These are phyloP conservation scores for Apiospora rasikravindrae DNA, from an alignment of 2,329 filamentous ascomycete genomes.

Conservation along the genomic window DNA sequence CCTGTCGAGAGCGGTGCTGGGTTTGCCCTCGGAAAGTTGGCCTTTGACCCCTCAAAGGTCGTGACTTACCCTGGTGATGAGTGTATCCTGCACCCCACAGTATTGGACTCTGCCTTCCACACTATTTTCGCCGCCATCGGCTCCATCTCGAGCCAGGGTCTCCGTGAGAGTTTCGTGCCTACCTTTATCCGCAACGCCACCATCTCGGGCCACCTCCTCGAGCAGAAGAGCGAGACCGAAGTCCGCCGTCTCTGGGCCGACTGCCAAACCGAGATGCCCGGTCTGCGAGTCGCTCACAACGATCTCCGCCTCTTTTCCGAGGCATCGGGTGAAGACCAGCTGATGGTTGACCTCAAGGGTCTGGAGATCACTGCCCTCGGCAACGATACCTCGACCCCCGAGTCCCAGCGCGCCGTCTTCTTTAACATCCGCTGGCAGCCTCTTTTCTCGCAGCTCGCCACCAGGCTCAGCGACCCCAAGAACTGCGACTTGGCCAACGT, in stretches of 20 bases:
- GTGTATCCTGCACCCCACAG: slow-evolving; percentile 30
- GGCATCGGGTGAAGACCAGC: too few relatives aligned
- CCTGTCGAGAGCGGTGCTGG: not conserved
- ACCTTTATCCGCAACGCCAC: not conserved
- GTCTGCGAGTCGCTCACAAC: not conserved
- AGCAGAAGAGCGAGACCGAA: not conserved
- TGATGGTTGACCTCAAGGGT: too few relatives aligned
- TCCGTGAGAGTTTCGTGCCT: not conserved
- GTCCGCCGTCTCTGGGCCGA: not conserved
- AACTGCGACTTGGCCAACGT: too few relatives aligned
- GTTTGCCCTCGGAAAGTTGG: not conserved
- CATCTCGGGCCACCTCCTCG: not conserved
- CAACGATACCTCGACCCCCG: too few relatives aligned
- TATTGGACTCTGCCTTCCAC: slow-evolving; percentile 38
- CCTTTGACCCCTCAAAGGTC: slow-evolving; percentile 21
- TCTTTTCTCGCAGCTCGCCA: too few relatives aligned
- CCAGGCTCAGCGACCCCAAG: too few relatives aligned
- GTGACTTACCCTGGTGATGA: slow-evolving; percentile 27
- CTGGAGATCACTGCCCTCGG: too few relatives aligned
- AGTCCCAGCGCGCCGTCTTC: too few relatives aligned
- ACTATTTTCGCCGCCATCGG: slow-evolving; percentile 38
- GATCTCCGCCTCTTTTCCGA: not conserved
- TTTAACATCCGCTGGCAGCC: too few relatives aligned
- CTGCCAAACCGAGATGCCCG: not conserved
- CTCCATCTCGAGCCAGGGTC: slow-evolving; percentile 9